These are phyloP conservation scores for Barbatosphaeria neglecta DNA, from an alignment of 495 filamentous ascomycete genomes.

Conservation along the genomic window DNA sequence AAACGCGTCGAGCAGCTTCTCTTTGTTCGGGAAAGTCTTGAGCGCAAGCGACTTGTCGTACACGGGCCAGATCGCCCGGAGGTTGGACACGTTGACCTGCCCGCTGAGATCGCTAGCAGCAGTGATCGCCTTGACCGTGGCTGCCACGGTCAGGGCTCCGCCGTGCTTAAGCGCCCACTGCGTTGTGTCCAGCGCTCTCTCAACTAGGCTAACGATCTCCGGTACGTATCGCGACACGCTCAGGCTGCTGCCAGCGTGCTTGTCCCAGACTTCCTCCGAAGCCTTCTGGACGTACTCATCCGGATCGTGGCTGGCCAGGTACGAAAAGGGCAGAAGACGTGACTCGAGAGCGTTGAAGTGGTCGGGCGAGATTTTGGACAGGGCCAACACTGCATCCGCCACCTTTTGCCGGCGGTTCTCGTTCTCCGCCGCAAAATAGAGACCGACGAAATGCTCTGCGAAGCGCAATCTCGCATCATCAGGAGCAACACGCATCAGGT, in stretches of 20 bases:
- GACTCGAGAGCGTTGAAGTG: conserved; percentile 68
- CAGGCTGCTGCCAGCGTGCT: conserved; percentile 75
- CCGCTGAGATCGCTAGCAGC: conserved; percentile 24
- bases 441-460: conserved; percentile 48
- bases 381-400: conserved; percentile 64
- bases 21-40: conserved; percentile 92
- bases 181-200: conserved; percentile 56
- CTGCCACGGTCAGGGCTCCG: conserved; percentile 66
- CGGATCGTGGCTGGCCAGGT: conserved; percentile 73
- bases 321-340: conserved; percentile 72
- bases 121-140: conserved; percentile 52
- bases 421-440: conserved; percentile 75
- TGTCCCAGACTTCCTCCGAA: conserved; percentile 75
- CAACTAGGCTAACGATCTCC: conserved; percentile 64
- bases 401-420: conserved; percentile 59
- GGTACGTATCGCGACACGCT: conserved; percentile 70
- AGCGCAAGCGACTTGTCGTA: conserved; percentile 68
- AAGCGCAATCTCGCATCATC: conserved; percentile 59
- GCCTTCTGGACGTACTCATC: conserved; percentile 62
- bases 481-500: conserved; percentile 63
- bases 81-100: conserved; percentile 42
- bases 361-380: conserved; percentile 81
- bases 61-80: conserved; percentile 64
- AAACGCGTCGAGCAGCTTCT: conserved; percentile 76
- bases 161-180: conserved; percentile 87